Evolutionary conservation across 192 early-diverging fungal genomes (phyloP).

Genomic region (Coemansia aciculifera): DNA sequence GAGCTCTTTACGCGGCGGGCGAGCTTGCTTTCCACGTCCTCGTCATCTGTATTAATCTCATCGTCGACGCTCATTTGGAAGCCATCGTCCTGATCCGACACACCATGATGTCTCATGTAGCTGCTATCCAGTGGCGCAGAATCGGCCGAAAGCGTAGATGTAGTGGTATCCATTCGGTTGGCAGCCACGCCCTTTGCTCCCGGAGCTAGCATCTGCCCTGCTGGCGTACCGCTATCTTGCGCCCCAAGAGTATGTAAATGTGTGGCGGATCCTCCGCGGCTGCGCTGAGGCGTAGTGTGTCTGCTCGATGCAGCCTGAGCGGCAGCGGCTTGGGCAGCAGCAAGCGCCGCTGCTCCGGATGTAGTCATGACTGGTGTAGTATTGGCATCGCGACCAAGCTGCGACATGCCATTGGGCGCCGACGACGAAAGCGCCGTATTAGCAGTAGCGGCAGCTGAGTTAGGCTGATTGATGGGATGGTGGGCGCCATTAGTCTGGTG

Average conservation of each 20-base stretch:
- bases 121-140: background rate
- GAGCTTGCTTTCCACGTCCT: conserved; percentile 40
- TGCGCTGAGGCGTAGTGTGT: conserved; percentile 49
- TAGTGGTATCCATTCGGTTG: conserved; percentile 24
- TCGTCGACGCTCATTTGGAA: conserved; percentile 38
- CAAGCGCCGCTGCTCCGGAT: conserved; percentile 48
- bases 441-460: background rate
- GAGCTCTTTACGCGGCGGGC: conserved; percentile 32
- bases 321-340: conserved; percentile 47
- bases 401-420: background rate
- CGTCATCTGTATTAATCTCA: conserved; percentile 14
- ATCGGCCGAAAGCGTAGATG: background rate
- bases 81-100: background rate
- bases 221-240: background rate
- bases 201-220: background rate
- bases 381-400: background rate
- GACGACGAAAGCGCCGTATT: background rate
- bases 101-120: background rate
- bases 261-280: conserved; percentile 38
- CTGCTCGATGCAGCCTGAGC: conserved; percentile 32
- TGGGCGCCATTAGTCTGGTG: conserved; percentile 4
- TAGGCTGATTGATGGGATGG: background rate
- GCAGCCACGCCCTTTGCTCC: background rate
- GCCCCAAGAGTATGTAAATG: conserved; percentile 13
- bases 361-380: conserved; percentile 52